phyloP scores from a whole-genome alignment of 768 basidiomycete genomes.

The Rhizopogon vulgaris region DNA sequence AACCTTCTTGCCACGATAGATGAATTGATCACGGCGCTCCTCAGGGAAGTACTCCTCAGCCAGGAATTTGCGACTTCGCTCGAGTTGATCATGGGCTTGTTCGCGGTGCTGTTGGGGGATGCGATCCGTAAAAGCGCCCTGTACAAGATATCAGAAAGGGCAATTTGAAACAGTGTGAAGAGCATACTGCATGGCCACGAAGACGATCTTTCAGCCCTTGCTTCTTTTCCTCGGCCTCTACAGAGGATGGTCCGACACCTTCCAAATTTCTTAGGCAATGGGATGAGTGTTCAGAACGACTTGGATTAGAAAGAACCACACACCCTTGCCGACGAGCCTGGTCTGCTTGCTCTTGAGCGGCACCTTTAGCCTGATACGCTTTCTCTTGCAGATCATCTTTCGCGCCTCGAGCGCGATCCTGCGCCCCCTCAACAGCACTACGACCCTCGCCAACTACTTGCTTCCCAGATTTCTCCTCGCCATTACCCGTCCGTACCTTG shows the following conservation, averaged over 20 bases:
- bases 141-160: slow-evolving; percentile 1
- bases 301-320: not conserved
- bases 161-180: not conserved
- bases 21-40: slow-evolving; percentile 87
- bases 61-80: slow-evolving; percentile 62
- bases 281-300: slow-evolving; percentile 1
- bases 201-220: slow-evolving; percentile 25
- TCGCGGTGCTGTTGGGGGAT: slow-evolving; percentile 69
- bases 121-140: slow-evolving; percentile 44
- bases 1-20: slow-evolving; percentile 91
- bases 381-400: slow-evolving; percentile 8
- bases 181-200: slow-evolving; percentile 23
- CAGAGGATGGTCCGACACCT: slow-evolving; percentile 11
- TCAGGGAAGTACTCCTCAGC: slow-evolving; percentile 84
- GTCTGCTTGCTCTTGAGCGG: slow-evolving; percentile 3
- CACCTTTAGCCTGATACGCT: slow-evolving; percentile 1
- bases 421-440: slow-evolving; percentile 8
- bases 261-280: slow-evolving; percentile 19
- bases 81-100: slow-evolving; percentile 42
- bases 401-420: slow-evolving; percentile 5
- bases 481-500: slow-evolving; percentile 26
- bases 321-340: slow-evolving; percentile 9
- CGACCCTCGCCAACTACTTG: slow-evolving; percentile 17
- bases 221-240: slow-evolving; percentile 34
- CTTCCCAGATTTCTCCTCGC: slow-evolving; percentile 24